Evolutionary conservation across 257 asterid genomes (phyloP).

Genomic region (Penstemon eatonii): DNA sequence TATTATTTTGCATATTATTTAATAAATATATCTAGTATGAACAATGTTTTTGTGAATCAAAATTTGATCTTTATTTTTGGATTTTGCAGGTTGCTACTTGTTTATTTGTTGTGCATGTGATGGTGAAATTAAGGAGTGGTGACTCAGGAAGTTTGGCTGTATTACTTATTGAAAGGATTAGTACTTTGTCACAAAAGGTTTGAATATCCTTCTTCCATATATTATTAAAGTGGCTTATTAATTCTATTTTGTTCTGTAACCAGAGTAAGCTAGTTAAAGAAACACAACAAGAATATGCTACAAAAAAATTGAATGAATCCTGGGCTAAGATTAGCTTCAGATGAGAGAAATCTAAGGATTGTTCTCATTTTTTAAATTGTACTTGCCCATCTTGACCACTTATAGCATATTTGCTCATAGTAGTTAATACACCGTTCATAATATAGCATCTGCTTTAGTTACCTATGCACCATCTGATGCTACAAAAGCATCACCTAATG

Average conservation of each 20-base stretch:
- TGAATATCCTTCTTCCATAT: constrained; percentile 7
- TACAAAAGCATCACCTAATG: constrained; percentile 4
- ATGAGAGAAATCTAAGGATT: constrained; percentile 15
- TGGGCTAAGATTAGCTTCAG: constrained; percentile 4
- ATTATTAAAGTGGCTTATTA: constrained; percentile 19
- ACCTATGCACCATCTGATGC: not conserved
- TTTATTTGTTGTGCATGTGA: constrained; percentile 63
- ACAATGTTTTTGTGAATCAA: constrained; percentile 2
- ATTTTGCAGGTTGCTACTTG: constrained; percentile 67
- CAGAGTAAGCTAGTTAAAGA: constrained; percentile 20
- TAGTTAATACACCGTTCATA: constrained; percentile 14
- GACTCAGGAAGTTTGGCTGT: constrained; percentile 76
- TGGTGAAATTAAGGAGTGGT: constrained; percentile 63
- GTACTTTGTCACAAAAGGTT: constrained; percentile 68
- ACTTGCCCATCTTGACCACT: constrained; percentile 1
- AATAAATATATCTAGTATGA: constrained; percentile 9
- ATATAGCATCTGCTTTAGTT: constrained; percentile 1
- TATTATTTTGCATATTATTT: not conserved
- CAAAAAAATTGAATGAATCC: not conserved
- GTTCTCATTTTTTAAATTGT: not conserved
- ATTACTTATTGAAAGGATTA: constrained; percentile 56
- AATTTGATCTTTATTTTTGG: constrained; percentile 23
- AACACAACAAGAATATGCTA: not conserved
- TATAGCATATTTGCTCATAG: not conserved
- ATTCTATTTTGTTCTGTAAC: not conserved